These are phyloP conservation scores for Talaromyces funiculosus DNA, from an alignment of 2,329 filamentous ascomycete genomes.

Conservation along the genomic window DNA sequence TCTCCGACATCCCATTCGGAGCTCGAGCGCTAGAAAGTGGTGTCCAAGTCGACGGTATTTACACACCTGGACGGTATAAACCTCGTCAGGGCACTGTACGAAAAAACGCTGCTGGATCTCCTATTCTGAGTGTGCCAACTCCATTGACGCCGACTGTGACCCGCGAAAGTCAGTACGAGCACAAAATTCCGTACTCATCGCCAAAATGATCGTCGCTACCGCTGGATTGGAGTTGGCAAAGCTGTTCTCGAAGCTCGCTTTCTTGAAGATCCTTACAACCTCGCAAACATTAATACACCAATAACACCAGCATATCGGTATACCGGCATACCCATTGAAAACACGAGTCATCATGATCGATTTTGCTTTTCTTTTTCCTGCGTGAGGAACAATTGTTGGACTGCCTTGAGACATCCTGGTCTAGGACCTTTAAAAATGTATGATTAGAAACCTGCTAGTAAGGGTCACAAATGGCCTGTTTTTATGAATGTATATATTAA, in stretches of 20 bases:
- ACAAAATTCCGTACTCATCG: neutral
- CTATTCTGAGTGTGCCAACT: slow-evolving; percentile 15
- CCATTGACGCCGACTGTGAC: slow-evolving; percentile 8
- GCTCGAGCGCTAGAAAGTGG: slow-evolving; percentile 78
- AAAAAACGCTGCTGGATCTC: slow-evolving; percentile 20
- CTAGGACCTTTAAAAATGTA: neutral
- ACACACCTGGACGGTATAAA: slow-evolving; percentile 55
- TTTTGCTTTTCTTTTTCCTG: neutral
- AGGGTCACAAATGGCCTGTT: neutral
- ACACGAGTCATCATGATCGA: neutral
- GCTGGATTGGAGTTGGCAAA: neutral
- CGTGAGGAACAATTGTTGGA: neutral
- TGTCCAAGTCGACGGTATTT: slow-evolving; percentile 78
- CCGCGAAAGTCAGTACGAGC: slow-evolving; percentile 2
- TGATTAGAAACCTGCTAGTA: neutral
- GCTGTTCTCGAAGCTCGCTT: neutral
- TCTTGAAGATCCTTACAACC: neutral
- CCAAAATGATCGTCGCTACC: neutral
- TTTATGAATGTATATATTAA: neutral
- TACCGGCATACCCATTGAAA: neutral
- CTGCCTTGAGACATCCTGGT: neutral
- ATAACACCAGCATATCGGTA: neutral
- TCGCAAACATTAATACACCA: neutral
- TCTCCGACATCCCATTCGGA: slow-evolving; percentile 72
- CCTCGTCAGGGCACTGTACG: slow-evolving; percentile 21